A percentile compares a stretch with the other conserved stretches of the same genome.
Conservation (phyloP, 1,284 basidiomycete genomes). For the Trichosporon faecale region DNA sequence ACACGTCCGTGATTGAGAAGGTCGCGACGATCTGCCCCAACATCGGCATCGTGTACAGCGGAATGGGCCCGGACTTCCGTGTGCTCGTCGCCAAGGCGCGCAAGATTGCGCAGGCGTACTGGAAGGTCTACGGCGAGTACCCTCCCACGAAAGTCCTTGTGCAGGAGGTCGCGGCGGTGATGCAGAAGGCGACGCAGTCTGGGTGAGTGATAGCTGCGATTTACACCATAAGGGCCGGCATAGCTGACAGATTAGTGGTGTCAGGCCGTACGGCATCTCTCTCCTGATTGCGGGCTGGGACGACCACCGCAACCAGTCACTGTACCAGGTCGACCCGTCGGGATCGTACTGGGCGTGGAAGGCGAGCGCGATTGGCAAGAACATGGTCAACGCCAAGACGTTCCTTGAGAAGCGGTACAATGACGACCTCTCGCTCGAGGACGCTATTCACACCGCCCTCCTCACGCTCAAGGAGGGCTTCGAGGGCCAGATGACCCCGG, state of each 20-base stretch:
- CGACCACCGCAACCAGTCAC: constrained; percentile 78
- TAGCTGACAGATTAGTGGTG: constrained; percentile 64
- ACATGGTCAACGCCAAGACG: constrained; percentile 99
- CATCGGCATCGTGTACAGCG: constrained; percentile 98
- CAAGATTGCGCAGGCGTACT: constrained; percentile 97
- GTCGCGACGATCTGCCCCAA: constrained; percentile 96
- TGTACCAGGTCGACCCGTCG: constrained; percentile 98
- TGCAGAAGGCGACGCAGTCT: constrained; percentile 98
- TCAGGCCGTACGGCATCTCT: constrained; percentile 95
- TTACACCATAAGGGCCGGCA: not conserved
- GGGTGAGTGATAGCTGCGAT: constrained; percentile 61
- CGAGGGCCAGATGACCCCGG: constrained; percentile 99
- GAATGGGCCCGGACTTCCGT: constrained; percentile 98
- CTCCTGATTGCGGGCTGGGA: constrained; percentile 97
- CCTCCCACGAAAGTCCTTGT: constrained; percentile 96
- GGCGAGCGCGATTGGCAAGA: constrained; percentile 98
- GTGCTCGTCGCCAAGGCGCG: constrained; percentile 89
- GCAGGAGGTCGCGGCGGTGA: constrained; percentile 94
- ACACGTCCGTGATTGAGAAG: constrained; percentile 96
- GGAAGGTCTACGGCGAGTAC: constrained; percentile 99
- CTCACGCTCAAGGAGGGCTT: constrained; percentile 98
- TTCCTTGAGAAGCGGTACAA: constrained; percentile 99
- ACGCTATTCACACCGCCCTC: constrained; percentile 98
- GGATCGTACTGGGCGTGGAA: constrained; percentile 99
- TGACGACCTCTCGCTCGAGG: constrained; percentile 97